phyloP scores from a whole-genome alignment of 306 rosid species.

The Malus sieversii region DNA sequence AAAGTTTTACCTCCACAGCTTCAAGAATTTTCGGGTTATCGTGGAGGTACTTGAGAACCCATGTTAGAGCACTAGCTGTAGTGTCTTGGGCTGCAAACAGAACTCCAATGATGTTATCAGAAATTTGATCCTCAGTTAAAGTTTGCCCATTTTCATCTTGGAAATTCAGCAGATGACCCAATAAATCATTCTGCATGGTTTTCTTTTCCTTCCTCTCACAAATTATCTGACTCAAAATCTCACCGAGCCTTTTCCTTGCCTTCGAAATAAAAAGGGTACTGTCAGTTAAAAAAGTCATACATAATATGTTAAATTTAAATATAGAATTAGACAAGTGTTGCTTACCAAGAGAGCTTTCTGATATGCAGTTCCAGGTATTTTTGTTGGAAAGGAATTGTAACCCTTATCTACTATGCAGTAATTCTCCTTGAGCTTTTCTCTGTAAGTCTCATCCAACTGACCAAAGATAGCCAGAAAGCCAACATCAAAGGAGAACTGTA shows the following conservation, averaged over 20 bases:
- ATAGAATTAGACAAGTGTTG: background rate
- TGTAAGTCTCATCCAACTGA: constrained; percentile 41
- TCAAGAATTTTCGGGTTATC: constrained; percentile 73
- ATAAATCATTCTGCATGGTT: constrained; percentile 39
- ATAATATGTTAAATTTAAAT: background rate
- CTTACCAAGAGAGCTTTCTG: constrained; percentile 77
- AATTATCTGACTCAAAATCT: constrained; percentile 58
- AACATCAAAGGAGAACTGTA: constrained; percentile 70
- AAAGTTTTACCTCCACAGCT: constrained; percentile 40
- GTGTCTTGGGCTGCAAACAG: constrained; percentile 95
- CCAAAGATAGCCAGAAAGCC: constrained; percentile 77
- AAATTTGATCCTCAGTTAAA: constrained; percentile 56
- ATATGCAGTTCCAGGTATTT: constrained; percentile 62
- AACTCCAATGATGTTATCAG: constrained; percentile 86
- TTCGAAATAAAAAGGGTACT: background rate
- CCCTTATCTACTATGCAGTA: constrained; percentile 74
- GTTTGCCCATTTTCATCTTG: constrained; percentile 40
- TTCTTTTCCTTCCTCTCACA: constrained; percentile 56
- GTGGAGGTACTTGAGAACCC: constrained; percentile 86
- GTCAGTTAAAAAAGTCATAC: background rate
- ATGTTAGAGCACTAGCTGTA: constrained; percentile 79
- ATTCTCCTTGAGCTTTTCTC: constrained; percentile 53
- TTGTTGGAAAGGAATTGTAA: constrained; percentile 74
- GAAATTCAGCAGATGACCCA: constrained; percentile 57
- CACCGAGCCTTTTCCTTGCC: constrained; percentile 69